Evolutionary conservation across 148 eudicot genomes (phyloP).

Genomic region (Arctostaphylos glauca): DNA sequence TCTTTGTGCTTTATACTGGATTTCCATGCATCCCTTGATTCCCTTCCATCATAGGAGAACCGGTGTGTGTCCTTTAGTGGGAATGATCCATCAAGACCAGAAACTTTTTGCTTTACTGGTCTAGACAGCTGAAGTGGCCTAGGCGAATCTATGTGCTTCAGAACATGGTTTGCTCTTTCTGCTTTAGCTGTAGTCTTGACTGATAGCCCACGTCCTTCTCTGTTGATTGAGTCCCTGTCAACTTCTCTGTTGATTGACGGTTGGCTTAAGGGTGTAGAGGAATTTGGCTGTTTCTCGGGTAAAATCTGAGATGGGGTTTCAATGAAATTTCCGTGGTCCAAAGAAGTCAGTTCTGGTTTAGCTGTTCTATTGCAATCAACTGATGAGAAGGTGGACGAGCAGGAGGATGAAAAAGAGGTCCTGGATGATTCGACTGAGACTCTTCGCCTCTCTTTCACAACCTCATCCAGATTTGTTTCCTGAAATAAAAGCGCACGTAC

Average conservation of each 20-base stretch:
- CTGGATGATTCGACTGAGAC: constrained; percentile 49
- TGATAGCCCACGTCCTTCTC: constrained; percentile 49
- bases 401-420: constrained; percentile 60
- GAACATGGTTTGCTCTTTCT: constrained; percentile 33
- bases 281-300: constrained; percentile 25
- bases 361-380: constrained; percentile 32
- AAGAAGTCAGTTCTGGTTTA: constrained; percentile 34
- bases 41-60: constrained; percentile 73
- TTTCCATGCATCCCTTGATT: constrained; percentile 31
- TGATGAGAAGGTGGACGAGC: constrained; percentile 53
- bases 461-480: constrained; percentile 34
- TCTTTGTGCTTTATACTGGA: constrained; percentile 50
- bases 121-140: constrained; percentile 43
- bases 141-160: constrained; percentile 65
- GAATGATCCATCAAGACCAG: constrained; percentile 34
- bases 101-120: constrained; percentile 28
- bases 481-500: constrained; percentile 27
- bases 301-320: constrained; percentile 28
- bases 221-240: constrained; percentile 81
- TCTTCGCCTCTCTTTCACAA: constrained; percentile 37
- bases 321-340: constrained; percentile 20
- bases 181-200: constrained; percentile 38
- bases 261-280: constrained; percentile 21
- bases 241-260: constrained; percentile 43
- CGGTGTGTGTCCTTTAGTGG: constrained; percentile 35